These are phyloP conservation scores for Capsicum pubescens DNA, from an alignment of 257 asterid species.

Conservation along the genomic window DNA sequence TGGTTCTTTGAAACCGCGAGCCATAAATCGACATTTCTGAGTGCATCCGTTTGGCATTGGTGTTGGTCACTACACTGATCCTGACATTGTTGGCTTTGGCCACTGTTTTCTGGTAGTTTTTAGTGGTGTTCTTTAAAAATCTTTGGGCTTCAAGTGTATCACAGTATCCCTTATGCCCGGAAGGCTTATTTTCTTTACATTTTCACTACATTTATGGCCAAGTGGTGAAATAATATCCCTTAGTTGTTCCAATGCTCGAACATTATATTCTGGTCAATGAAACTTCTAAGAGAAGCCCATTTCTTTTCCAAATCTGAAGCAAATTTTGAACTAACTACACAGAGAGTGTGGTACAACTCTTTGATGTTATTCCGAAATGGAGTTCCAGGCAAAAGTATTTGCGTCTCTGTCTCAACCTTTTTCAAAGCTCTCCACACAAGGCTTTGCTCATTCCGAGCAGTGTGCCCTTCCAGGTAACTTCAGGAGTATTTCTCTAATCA, in stretches of 20 bases:
- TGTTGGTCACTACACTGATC: too few relatives aligned
- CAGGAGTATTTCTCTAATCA: conserved; percentile 52
- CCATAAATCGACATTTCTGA: too few relatives aligned
- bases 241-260: conserved; percentile 43
- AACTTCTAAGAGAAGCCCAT: conserved; percentile 48
- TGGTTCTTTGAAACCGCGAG: too few relatives aligned
- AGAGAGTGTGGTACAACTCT: conserved; percentile 67
- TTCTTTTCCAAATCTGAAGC: conserved; percentile 28
- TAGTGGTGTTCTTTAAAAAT: conserved; percentile 38
- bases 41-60: too few relatives aligned
- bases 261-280: conserved; percentile 35
- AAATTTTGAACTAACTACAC: conserved; percentile 60
- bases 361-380: conserved; percentile 74
- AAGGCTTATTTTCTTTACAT: conserved; percentile 53
- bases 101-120: too few relatives aligned
- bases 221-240: conserved; percentile 58
- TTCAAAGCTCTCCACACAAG: conserved; percentile 59
- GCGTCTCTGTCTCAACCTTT: conserved; percentile 50
- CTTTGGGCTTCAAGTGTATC: conserved; percentile 58
- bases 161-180: conserved; percentile 63
- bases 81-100: too few relatives aligned
- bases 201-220: conserved; percentile 63
- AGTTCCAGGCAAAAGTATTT: conserved; percentile 76
- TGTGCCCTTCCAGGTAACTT: conserved; percentile 76
- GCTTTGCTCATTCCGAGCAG: conserved; percentile 63